Evolutionary conservation across 306 rosid genomes (phyloP).

Genomic region (Betula pendula): DNA sequence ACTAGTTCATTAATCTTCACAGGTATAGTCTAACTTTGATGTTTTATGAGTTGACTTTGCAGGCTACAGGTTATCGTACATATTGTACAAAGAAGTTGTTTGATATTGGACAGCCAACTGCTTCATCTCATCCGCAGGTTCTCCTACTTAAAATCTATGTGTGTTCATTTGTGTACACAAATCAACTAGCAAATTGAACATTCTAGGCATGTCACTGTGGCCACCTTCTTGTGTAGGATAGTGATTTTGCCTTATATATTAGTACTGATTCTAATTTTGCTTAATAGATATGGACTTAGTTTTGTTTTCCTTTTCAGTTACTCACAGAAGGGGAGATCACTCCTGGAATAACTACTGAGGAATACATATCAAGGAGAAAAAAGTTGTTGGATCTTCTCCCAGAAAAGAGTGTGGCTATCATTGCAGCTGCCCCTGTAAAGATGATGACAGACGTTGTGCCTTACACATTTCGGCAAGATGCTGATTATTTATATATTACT

Average conservation of each 20-base stretch:
- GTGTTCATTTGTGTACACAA: not conserved
- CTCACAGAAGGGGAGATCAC: constrained; percentile 85
- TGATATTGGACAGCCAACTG: constrained; percentile 91
- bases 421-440: constrained; percentile 90
- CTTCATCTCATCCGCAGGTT: constrained; percentile 84
- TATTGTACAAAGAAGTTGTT: constrained; percentile 44
- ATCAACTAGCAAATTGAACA: not conserved
- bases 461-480: constrained; percentile 85
- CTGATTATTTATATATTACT: constrained; percentile 79
- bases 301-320: constrained; percentile 45
- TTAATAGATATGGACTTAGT: constrained; percentile 8
- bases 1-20: not conserved
- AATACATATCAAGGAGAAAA: constrained; percentile 72
- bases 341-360: constrained; percentile 72
- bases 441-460: constrained; percentile 99
- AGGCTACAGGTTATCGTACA: constrained; percentile 53
- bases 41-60: constrained; percentile 31
- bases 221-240: constrained; percentile 1
- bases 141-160: constrained; percentile 13
- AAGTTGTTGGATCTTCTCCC: constrained; percentile 85
- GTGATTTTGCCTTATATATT: not conserved
- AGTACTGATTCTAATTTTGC: not conserved
- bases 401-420: constrained; percentile 74
- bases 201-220: not conserved
- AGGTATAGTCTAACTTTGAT: constrained; percentile 20